These are phyloP conservation scores for Isoetes engelmannii DNA, from an alignment of 83 land plant genomes.

Conservation along the genomic window DNA sequence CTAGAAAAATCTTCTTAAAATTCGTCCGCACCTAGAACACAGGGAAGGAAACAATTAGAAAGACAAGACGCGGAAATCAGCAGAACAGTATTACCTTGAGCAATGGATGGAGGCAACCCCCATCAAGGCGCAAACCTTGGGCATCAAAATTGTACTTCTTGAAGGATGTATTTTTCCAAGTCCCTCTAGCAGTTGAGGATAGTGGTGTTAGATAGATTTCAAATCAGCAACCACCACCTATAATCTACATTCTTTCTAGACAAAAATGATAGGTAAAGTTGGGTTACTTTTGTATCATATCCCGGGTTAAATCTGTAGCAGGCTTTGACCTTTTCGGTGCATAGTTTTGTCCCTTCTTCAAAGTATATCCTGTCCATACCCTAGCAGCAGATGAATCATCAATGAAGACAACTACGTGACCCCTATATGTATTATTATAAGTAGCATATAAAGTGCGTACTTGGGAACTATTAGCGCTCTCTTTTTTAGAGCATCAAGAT, in stretches of 20 bases:
- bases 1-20: slow-evolving; percentile 59
- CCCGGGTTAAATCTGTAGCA: slow-evolving; percentile 82
- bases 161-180: slow-evolving; percentile 67
- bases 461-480: no score
- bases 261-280: background rate
- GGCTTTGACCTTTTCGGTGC: slow-evolving; percentile 65
- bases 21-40: slow-evolving; percentile 59
- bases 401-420: background rate
- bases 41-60: background rate
- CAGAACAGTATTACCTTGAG: slow-evolving; percentile 50
- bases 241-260: background rate
- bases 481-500: no score
- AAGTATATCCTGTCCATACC: slow-evolving; percentile 61
- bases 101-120: slow-evolving; percentile 83
- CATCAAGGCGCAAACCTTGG: slow-evolving; percentile 53
- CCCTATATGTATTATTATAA: no score
- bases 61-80: background rate
- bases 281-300: slow-evolving; percentile 60
- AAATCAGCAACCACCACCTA: background rate
- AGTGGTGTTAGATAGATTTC: background rate
- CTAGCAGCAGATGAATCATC: slow-evolving; percentile 20
- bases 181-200: slow-evolving; percentile 39
- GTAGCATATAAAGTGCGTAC: no score
- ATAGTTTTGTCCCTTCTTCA: slow-evolving; percentile 73
- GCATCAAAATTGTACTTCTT: slow-evolving; percentile 84